phyloP scores from a whole-genome alignment of 1,284 basidiomycete genomes.

The Sparassis latifolia region DNA sequence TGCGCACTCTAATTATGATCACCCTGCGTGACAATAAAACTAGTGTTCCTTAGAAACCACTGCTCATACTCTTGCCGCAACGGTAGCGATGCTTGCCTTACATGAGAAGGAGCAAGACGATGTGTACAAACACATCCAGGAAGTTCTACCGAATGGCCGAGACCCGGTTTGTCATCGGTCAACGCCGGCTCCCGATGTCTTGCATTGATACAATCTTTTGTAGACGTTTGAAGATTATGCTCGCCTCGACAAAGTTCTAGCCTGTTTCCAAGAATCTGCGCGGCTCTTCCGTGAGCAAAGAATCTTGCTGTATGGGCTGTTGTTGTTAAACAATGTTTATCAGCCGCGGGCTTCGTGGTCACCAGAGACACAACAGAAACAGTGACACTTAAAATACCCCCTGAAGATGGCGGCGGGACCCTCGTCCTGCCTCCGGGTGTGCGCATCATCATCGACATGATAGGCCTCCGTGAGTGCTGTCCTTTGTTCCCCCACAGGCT shows the following conservation, averaged over 20 bases:
- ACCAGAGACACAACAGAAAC: constrained; percentile 9
- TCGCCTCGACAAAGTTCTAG: constrained; percentile 4
- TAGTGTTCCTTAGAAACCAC: constrained; percentile 8
- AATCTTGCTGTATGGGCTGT: constrained; percentile 3
- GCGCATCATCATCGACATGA: constrained; percentile 10
- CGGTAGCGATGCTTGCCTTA: constrained; percentile 12
- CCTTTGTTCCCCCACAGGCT: background rate
- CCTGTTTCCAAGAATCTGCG: constrained; percentile 14
- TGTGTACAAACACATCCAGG: constrained; percentile 7
- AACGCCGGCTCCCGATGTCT: background rate
- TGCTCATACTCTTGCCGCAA: constrained; percentile 9
- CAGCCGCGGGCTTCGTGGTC: constrained; percentile 11
- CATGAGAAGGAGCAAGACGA: constrained; percentile 13
- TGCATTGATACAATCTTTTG: background rate
- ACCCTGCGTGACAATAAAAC: background rate
- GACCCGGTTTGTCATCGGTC: constrained; percentile 7
- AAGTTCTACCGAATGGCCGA: constrained; percentile 4
- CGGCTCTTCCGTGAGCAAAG: constrained; percentile 15
- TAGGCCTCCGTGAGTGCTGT: constrained; percentile 9
- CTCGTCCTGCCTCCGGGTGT: constrained; percentile 8
- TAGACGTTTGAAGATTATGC: constrained; percentile 10
- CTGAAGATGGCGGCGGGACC: constrained; percentile 1
- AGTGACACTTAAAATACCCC: constrained; percentile 3
- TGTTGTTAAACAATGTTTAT: background rate
- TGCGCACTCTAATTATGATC: constrained; percentile 1